phyloP scores from a whole-genome alignment of 257 asterid genomes.

The Hygrophila difformis region DNA sequence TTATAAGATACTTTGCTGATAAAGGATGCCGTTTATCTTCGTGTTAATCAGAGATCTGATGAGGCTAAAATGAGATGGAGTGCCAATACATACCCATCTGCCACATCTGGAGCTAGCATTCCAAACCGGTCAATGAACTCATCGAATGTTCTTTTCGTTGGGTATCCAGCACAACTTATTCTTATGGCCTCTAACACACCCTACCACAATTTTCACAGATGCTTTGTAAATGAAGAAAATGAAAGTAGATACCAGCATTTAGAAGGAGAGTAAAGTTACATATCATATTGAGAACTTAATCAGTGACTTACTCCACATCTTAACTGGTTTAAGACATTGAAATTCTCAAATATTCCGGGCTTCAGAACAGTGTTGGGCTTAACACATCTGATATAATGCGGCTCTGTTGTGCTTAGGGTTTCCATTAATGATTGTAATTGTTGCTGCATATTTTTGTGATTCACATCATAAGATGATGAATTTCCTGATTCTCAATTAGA shows the following conservation, averaged over 20 bases:
- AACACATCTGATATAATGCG: constrained; percentile 93
- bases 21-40: constrained; percentile 1
- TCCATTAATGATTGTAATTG: constrained; percentile 93
- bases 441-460: constrained; percentile 56
- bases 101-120: constrained; percentile 69
- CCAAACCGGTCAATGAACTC: constrained; percentile 96
- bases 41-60: constrained; percentile 10
- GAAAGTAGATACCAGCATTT: background rate
- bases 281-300: constrained; percentile 5
- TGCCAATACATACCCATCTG: constrained; percentile 57
- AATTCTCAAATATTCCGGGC: constrained; percentile 93
- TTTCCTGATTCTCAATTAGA: constrained; percentile 13
- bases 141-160: constrained; percentile 83
- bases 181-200: constrained; percentile 97
- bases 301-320: constrained; percentile 81
- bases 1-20: background rate
- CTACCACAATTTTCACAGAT: constrained; percentile 34
- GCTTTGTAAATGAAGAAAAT: constrained; percentile 14
- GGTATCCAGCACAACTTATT: constrained; percentile 96
- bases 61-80: constrained; percentile 16
- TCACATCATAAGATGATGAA: constrained; percentile 9
- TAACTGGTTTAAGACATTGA: constrained; percentile 76
- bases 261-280: constrained; percentile 8
- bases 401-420: constrained; percentile 83
- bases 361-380: constrained; percentile 83